Evolutionary conservation across 805 yeast genomes (phyloP).

Genomic region (Metschnikowia shivogae): DNA sequence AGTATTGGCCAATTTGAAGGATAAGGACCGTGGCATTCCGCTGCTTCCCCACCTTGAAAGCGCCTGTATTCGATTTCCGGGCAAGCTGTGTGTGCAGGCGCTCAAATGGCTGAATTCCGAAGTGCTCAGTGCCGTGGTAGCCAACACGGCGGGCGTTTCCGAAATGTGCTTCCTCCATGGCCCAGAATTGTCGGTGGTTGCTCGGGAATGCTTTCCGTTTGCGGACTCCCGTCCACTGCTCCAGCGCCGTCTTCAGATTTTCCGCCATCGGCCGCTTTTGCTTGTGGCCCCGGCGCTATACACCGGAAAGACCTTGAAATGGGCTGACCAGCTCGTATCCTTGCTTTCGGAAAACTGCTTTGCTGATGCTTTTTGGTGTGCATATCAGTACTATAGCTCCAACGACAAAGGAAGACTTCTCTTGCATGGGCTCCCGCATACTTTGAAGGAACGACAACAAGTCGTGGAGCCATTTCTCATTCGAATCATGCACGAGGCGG

Average conservation of each 20-base stretch:
- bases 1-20: conserved; percentile 29
- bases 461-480: conserved; percentile 52
- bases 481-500: conserved; percentile 47
- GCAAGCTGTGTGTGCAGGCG: conserved; percentile 38
- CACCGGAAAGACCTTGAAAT: conserved; percentile 58
- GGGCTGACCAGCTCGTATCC: conserved; percentile 62
- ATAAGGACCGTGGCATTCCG: conserved; percentile 35
- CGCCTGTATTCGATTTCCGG: conserved; percentile 9
- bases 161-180: conserved; percentile 1
- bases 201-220: conserved; percentile 30
- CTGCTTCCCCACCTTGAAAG: conserved; percentile 23
- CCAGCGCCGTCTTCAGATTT: conserved; percentile 19
- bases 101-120: conserved; percentile 50
- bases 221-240: conserved; percentile 23
- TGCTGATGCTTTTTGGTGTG: conserved; percentile 52
- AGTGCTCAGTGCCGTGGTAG: conserved; percentile 23
- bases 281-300: conserved; percentile 33
- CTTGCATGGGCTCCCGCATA: conserved; percentile 54
- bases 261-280: conserved; percentile 23
- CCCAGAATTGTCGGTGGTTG: conserved; percentile 17
- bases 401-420: conserved; percentile 46
- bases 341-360: conserved; percentile 48
- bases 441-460: conserved; percentile 39
- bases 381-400: conserved; percentile 47
- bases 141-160: background rate